Evolutionary conservation across 1,284 basidiomycete species (phyloP).

Genomic region (Rhodotorula mucilaginosa): DNA sequence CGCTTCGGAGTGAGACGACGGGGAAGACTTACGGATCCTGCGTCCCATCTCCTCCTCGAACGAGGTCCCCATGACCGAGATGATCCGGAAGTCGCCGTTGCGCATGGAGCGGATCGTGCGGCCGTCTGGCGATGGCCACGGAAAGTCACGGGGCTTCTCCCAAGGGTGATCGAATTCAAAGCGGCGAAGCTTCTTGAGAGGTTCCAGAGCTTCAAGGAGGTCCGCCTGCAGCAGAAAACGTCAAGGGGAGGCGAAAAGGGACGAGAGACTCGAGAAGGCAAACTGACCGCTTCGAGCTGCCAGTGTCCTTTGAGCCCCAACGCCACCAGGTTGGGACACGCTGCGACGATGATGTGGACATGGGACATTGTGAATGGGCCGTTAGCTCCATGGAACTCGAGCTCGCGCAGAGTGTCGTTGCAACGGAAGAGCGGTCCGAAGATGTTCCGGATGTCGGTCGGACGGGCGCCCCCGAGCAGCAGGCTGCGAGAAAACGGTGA

Average conservation of each 20-base stretch:
- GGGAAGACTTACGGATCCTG: constrained; percentile 1
- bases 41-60: constrained; percentile 1
- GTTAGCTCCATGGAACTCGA: not conserved
- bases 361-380: not conserved
- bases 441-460: not conserved
- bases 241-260: not conserved
- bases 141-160: not conserved
- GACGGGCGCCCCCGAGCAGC: not conserved
- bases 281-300: not conserved
- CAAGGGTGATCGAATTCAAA: constrained; percentile 10
- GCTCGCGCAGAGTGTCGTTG: not conserved
- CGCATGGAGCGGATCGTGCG: constrained; percentile 8
- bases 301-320: not conserved
- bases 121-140: not conserved
- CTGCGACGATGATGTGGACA: not conserved
- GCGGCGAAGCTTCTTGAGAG: not conserved
- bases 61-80: not conserved
- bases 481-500: not conserved
- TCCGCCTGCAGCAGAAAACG: not conserved
- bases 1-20: no score
- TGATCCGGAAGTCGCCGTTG: constrained; percentile 2
- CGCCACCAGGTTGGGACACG: not conserved
- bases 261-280: no score
- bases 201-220: not conserved
- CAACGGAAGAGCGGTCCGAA: not conserved